Evolutionary conservation across 2,329 filamentous ascomycete genomes (phyloP), one percentile per base, ranked within the genome.

Genomic region (Penicillium concentricum): DNA sequence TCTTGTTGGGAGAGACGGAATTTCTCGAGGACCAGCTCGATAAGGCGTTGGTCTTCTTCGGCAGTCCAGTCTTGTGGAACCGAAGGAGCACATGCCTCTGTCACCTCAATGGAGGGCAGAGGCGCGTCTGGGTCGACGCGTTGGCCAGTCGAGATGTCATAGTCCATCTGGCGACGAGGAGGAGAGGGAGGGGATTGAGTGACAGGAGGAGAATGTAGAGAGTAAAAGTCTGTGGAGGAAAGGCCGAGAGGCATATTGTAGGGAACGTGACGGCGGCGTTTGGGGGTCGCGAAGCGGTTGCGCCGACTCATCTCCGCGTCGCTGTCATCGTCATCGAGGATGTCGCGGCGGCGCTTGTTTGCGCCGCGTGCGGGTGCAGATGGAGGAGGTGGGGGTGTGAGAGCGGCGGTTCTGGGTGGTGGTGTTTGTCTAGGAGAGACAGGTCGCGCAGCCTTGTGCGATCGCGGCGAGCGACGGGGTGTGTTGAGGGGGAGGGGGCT

Each of bases 161-260:
- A 48, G n/a, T 48, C 43, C 26, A 52, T 46, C 5, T 24, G 51
- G 34, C 56, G 60, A 24, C 64, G 59, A 16, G 63, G 60, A 7
- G 68, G 61, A 43, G 68, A 68, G 9, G 66, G 68, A 43, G 69
- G 70, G 1, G 71, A 72, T 54, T 72, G 68, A 43, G 68, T 70
- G 51, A 69, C 60, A 2, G 71, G 68, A 20, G 69, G 71, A 39
- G 70, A 70, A 37, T 74, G 66, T 10, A 79, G 68, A 5, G 75
- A 73, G 55, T 76, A 74, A 58, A 79, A 80, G 57, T 80, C 78
- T 18, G 74, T 69, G 13, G 67, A 70, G 9, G 72, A 71, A 9
- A 81, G 67, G 18, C 78, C 78, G 4, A 78, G 65, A 0, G 78
- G 78, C 34, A 81, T 63, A n/a, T 78, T 68, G 35, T 73, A 72